phyloP scores from a whole-genome alignment of 2,329 filamentous ascomycete genomes.

The Pleurostoma richardsiae region DNA sequence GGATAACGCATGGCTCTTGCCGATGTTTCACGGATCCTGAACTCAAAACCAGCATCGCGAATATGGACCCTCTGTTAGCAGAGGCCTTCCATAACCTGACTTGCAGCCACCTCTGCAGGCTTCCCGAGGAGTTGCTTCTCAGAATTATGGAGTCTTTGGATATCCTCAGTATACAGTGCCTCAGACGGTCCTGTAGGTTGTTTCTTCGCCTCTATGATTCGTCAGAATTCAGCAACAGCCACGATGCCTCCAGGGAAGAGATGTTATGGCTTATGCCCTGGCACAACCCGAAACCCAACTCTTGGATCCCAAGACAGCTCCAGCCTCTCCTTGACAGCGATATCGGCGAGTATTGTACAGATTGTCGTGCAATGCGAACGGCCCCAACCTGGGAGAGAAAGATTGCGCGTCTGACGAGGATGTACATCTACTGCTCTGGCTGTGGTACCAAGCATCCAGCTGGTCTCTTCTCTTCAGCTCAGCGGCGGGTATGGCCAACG shows the following conservation, averaged over 20 bases:
- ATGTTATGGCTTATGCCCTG: background rate
- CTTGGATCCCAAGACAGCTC: background rate
- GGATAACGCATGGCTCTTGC: too few species aligned
- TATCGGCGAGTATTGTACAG: background rate
- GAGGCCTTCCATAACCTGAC: too few species aligned
- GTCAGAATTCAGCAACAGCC: background rate
- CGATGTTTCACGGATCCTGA: too few species aligned
- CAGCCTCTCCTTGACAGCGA: background rate
- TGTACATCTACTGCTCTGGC: background rate
- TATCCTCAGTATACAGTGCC: background rate
- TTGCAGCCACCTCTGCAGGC: background rate
- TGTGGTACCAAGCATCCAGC: background rate
- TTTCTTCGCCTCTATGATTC: background rate
- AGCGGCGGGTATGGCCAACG: background rate
- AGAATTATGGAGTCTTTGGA: background rate
- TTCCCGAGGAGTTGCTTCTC: background rate
- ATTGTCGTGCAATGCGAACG: background rate
- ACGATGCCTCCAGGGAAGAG: background rate
- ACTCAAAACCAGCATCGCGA: too few species aligned
- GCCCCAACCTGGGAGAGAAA: background rate
- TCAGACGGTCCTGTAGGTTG: background rate
- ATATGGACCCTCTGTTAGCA: too few species aligned
- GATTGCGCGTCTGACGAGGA: background rate
- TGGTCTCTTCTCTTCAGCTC: background rate
- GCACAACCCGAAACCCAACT: background rate